These are phyloP conservation scores for Collariella sp. DNA, from an alignment of 495 filamentous ascomycete species.

Conservation along the genomic window DNA sequence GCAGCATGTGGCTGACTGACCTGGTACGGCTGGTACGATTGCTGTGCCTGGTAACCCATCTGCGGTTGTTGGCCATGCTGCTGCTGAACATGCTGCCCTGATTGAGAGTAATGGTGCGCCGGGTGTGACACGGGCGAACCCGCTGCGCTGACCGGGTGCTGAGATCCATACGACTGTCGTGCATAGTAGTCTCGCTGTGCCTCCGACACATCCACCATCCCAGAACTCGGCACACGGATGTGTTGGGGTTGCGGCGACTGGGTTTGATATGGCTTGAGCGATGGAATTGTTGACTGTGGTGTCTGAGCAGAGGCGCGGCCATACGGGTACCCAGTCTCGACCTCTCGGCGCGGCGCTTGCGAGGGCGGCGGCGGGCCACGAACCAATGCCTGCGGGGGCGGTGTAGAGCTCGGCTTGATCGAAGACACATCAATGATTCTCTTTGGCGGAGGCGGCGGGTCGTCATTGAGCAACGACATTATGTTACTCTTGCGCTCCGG, in stretches of 20 bases:
- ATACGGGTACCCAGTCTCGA: constrained; percentile 33
- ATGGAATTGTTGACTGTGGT: constrained; percentile 37
- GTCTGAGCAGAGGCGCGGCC: constrained; percentile 29
- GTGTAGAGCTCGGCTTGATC: constrained; percentile 34
- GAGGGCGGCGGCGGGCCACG: constrained; percentile 30
- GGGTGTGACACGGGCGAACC: constrained; percentile 37
- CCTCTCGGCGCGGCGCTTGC: constrained; percentile 30
- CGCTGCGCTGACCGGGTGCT: constrained; percentile 27
- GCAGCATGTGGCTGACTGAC: constrained; percentile 26
- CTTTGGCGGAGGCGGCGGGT: constrained; percentile 38
- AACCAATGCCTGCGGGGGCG: constrained; percentile 34
- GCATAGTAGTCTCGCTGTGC: constrained; percentile 37
- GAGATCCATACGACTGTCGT: constrained; percentile 26
- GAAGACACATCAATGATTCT: constrained; percentile 33
- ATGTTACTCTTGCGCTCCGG: constrained; percentile 41
- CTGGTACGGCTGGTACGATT: constrained; percentile 22
- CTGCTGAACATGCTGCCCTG: constrained; percentile 18
- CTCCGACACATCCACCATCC: constrained; percentile 23
- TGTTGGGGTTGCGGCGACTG: constrained; percentile 37
- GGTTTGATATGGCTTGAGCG: constrained; percentile 39
- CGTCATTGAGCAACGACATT: constrained; percentile 44
- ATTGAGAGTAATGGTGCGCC: constrained; percentile 33
- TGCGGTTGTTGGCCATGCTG: constrained; percentile 11
- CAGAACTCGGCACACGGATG: constrained; percentile 30
- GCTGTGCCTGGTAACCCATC: constrained; percentile 16